Conservation (phyloP, 208 protist species). For the Crithidia acanthocephali region DNA sequence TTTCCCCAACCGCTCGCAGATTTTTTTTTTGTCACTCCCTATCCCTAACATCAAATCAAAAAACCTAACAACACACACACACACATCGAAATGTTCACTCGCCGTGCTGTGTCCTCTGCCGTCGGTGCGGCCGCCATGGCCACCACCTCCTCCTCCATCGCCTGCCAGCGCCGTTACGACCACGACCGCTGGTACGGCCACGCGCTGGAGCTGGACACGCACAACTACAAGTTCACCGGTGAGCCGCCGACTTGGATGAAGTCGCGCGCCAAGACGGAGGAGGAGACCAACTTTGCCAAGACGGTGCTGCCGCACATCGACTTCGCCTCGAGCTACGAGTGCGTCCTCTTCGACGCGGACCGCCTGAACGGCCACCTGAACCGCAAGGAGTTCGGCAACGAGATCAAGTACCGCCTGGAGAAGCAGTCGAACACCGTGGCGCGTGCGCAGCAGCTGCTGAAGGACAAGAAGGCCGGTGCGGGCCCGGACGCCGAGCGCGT, state of each 20-base stretch:
- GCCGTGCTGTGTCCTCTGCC: constrained; percentile 50
- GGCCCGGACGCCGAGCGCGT: constrained; percentile 45
- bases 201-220: constrained; percentile 79
- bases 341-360: constrained; percentile 84
- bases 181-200: constrained; percentile 92
- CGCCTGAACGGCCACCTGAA: constrained; percentile 77
- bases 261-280: constrained; percentile 67
- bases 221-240: constrained; percentile 89
- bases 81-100: constrained; percentile 45
- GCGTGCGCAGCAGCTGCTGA: constrained; percentile 82
- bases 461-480: constrained; percentile 52
- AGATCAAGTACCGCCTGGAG: constrained; percentile 82
- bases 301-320: constrained; percentile 79
- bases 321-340: constrained; percentile 87
- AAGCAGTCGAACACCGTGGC: constrained; percentile 89
- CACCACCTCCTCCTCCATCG: constrained; percentile 36
- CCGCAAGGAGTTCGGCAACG: constrained; percentile 91
- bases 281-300: constrained; percentile 83
- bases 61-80: not conserved
- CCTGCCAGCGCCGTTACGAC: constrained; percentile 71
- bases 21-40: not conserved
- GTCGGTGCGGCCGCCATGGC: constrained; percentile 38
- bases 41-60: not conserved
- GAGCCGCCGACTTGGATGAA: constrained; percentile 82
- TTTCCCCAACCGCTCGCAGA: too few species aligned